These are phyloP conservation scores for Glonium stellatum DNA, from an alignment of 495 filamentous ascomycete genomes.

Conservation along the genomic window DNA sequence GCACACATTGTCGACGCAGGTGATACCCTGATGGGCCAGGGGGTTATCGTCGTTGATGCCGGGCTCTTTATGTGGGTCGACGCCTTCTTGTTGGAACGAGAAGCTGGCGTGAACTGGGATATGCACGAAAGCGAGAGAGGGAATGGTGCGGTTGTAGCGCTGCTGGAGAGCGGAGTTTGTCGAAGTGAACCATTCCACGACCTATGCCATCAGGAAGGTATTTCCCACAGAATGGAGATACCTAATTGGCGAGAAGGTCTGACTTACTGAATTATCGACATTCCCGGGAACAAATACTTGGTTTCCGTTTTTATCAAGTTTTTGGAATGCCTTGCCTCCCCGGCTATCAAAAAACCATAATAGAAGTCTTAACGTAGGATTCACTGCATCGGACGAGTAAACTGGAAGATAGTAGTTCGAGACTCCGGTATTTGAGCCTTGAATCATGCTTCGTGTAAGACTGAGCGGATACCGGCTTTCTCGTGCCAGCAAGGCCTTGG, in stretches of 20 bases:
- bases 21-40: slow-evolving; percentile 48
- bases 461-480: slow-evolving; percentile 44
- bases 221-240: not conserved
- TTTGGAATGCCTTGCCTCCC: slow-evolving; percentile 52
- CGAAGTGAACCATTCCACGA: slow-evolving; percentile 55
- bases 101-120: slow-evolving; percentile 58
- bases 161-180: slow-evolving; percentile 41
- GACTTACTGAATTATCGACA: slow-evolving; percentile 28
- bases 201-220: slow-evolving; percentile 23
- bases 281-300: slow-evolving; percentile 36
- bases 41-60: slow-evolving; percentile 60
- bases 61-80: slow-evolving; percentile 43
- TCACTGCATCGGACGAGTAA: slow-evolving; percentile 28
- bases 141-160: slow-evolving; percentile 43
- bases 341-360: slow-evolving; percentile 74
- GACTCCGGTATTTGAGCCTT: slow-evolving; percentile 46
- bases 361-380: slow-evolving; percentile 44
- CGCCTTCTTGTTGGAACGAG: slow-evolving; percentile 38
- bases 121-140: slow-evolving; percentile 65
- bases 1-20: slow-evolving; percentile 31
- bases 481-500: slow-evolving; percentile 45
- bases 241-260: not conserved
- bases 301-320: slow-evolving; percentile 30
- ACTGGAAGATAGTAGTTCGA: slow-evolving; percentile 63
- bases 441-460: slow-evolving; percentile 48